These are phyloP conservation scores for Tulasnella sp. DNA, from an alignment of 768 basidiomycete species.

Conservation along the genomic window DNA sequence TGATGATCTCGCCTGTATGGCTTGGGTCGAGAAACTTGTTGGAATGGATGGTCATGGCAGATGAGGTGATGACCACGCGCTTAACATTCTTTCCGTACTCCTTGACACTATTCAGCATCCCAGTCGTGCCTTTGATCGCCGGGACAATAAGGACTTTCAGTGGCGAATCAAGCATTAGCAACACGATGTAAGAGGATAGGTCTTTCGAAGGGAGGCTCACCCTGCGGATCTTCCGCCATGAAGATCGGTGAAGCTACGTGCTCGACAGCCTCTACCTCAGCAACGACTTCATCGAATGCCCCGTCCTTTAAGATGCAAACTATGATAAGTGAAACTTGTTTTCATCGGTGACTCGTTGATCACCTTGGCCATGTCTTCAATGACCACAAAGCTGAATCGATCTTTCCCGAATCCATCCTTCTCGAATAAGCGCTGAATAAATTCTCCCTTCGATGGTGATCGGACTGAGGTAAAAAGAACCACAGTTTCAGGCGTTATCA, in stretches of 20 bases:
- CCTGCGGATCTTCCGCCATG: constrained; percentile 20
- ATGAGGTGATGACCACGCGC: constrained; percentile 30
- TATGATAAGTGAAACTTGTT: background rate
- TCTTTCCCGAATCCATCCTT: constrained; percentile 33
- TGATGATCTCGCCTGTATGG: background rate
- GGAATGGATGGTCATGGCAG: constrained; percentile 27
- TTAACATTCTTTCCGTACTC: constrained; percentile 25
- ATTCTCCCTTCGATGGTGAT: constrained; percentile 45
- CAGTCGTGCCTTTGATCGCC: constrained; percentile 29
- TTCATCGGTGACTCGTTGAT: background rate
- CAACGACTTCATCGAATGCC: constrained; percentile 19
- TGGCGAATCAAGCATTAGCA: no score
- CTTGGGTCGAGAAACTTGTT: background rate
- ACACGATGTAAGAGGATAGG: background rate
- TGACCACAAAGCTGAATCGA: constrained; percentile 52
- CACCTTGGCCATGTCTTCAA: constrained; percentile 53
- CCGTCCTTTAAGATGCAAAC: background rate
- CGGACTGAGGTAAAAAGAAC: constrained; percentile 41
- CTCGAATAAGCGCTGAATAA: constrained; percentile 45
- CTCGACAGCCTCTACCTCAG: constrained; percentile 25
- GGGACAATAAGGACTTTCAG: constrained; percentile 28
- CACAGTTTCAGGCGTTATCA: background rate
- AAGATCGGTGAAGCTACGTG: constrained; percentile 27
- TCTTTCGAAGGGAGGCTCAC: background rate
- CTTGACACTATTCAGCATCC: constrained; percentile 26